Conservation (phyloP, 23 red algal species). For the Gracilaria domingensis region DNA sequence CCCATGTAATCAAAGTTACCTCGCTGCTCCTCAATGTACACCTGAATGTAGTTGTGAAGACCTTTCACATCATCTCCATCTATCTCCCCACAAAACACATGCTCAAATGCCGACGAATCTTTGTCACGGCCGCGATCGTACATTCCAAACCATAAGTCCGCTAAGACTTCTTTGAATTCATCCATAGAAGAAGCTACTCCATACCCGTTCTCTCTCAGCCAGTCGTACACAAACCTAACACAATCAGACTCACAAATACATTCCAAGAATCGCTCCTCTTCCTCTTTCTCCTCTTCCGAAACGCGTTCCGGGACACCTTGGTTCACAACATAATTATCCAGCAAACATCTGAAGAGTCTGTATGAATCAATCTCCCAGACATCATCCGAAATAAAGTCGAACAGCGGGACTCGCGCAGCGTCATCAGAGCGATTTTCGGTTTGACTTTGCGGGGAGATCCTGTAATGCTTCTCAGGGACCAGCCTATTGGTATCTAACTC, state of each 20-base stretch:
- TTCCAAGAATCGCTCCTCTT: conserved; percentile 61
- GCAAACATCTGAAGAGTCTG: conserved; percentile 43
- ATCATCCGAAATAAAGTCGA: conserved; percentile 45
- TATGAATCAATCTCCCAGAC: conserved; percentile 68
- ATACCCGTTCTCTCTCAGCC: background rate
- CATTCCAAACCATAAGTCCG: conserved; percentile 70
- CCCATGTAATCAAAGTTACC: conserved; percentile 77
- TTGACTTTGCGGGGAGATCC: conserved; percentile 24
- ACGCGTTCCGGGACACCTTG: conserved; percentile 63
- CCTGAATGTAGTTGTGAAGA: conserved; percentile 79
- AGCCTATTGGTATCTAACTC: conserved; percentile 68
- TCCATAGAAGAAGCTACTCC: conserved; percentile 17
- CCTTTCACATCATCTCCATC: conserved; percentile 69
- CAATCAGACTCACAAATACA: conserved; percentile 37
- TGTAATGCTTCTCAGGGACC: conserved; percentile 45
- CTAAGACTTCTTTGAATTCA: conserved; percentile 35
- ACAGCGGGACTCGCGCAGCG: conserved; percentile 54
- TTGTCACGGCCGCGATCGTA: conserved; percentile 4
- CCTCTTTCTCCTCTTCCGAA: conserved; percentile 47
- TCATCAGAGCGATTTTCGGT: conserved; percentile 46
- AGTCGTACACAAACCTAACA: conserved; percentile 36
- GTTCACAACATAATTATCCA: conserved; percentile 71
- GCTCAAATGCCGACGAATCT: conserved; percentile 74
- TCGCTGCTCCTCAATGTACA: conserved; percentile 65
- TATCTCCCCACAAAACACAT: conserved; percentile 81